Evolutionary conservation across 2,329 filamentous ascomycete species (phyloP).

Genomic region (Talaromyces sp.): DNA sequence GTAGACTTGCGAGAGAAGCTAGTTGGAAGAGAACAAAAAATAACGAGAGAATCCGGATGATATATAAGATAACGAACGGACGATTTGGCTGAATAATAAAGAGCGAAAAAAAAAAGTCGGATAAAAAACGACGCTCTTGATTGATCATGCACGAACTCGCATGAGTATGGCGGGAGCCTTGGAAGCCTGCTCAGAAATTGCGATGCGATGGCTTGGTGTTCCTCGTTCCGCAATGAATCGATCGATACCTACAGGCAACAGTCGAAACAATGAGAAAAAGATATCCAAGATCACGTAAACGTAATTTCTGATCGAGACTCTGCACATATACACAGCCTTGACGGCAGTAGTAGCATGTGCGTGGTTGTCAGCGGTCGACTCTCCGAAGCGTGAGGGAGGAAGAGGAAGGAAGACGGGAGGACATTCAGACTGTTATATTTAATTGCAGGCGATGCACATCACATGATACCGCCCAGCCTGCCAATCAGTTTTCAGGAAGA

Average conservation of each 20-base stretch:
- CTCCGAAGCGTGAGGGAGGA: constrained; percentile 46
- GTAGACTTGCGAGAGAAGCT: constrained; percentile 36
- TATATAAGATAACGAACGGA: constrained; percentile 38
- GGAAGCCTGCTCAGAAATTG: constrained; percentile 50
- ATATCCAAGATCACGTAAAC: constrained; percentile 17
- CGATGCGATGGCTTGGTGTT: constrained; percentile 30
- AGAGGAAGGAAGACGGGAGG: constrained; percentile 25
- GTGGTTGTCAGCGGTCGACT: constrained; percentile 40
- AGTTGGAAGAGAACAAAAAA: constrained; percentile 18
- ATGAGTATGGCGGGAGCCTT: constrained; percentile 50
- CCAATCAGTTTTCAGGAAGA: neutral
- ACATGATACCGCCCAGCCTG: constrained; percentile 2
- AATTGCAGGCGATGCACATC: neutral
- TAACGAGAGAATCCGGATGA: constrained; percentile 34
- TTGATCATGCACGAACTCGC: constrained; percentile 52
- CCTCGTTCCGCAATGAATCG: constrained; percentile 23
- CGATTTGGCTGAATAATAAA: constrained; percentile 30
- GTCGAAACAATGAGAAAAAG: constrained; percentile 33
- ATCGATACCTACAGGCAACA: constrained; percentile 17
- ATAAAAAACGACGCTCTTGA: constrained; percentile 39
- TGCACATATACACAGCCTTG: constrained; percentile 16
- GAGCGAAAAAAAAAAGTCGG: constrained; percentile 20
- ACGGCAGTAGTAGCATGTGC: constrained; percentile 29
- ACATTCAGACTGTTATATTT: neutral
- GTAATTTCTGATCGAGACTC: constrained; percentile 19